phyloP scores from a whole-genome alignment of 225 moss, liverwort and hornwort species.

The Pseudoscleropodium purum region DNA sequence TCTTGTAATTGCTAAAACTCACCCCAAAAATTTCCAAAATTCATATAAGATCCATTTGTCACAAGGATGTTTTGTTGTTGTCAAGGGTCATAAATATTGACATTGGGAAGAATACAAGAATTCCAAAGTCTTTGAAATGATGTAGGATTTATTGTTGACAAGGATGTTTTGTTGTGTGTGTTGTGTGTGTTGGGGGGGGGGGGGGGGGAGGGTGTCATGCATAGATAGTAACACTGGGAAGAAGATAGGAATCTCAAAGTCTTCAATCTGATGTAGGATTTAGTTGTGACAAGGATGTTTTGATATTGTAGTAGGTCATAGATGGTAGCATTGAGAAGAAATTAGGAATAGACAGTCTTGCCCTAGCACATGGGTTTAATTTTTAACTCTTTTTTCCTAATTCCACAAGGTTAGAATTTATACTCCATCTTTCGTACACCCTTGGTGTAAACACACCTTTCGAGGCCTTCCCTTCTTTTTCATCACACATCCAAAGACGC shows the following conservation, averaged over 20 bases:
- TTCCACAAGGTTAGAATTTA: too few relatives aligned
- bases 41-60: not conserved
- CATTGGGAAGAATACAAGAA: not conserved
- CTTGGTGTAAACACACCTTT: not conserved
- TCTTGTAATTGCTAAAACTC: rapidly evolving
- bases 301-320: rapidly evolving
- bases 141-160: not conserved
- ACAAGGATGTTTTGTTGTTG: not conserved
- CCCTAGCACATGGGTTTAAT: rapidly evolving
- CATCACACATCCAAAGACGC: not conserved
- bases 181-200: too few relatives aligned
- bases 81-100: rapidly evolving
- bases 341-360: not conserved
- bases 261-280: not conserved
- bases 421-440: not conserved
- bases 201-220: too few relatives aligned
- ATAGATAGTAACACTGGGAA: not conserved
- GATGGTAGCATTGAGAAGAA: rapidly evolving
- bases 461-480: not conserved
- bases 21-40: rapidly evolving
- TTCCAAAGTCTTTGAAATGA: not conserved
- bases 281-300: not conserved
- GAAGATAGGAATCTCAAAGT: not conserved
- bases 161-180: not conserved
- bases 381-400: too few relatives aligned